Conservation (phyloP, 2,329 filamentous ascomycete genomes). For the Onygenales sp. region DNA sequence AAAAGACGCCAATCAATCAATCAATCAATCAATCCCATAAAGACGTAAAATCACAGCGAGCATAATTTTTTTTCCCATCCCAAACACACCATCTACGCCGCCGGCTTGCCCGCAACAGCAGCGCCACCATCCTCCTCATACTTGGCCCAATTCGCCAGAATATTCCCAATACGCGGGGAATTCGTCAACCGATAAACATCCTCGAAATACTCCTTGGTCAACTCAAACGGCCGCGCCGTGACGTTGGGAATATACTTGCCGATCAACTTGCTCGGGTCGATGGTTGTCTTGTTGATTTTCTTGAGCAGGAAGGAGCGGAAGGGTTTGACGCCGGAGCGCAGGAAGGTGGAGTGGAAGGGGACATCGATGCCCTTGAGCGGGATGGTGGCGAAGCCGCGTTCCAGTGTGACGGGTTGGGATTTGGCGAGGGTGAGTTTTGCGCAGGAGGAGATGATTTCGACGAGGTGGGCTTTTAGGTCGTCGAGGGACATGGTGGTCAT, state of each 20-base stretch:
- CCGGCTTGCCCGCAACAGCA: no score
- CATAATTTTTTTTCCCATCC: no score
- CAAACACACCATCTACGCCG: no score
- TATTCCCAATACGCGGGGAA: conserved; percentile 46
- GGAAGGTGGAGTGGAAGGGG: conserved; percentile 97
- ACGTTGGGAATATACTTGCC: conserved; percentile 99
- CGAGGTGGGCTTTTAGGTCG: conserved; percentile 80
- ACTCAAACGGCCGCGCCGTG: conserved; percentile 86
- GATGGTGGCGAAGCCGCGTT: conserved; percentile 94
- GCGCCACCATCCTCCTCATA: conserved; percentile 39
- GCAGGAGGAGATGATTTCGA: conserved; percentile 83
- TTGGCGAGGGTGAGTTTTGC: conserved; percentile 82
- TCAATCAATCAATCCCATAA: no score
- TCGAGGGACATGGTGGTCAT: conserved; percentile 80
- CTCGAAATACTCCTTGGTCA: conserved; percentile 99
- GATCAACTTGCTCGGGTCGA: conserved; percentile 91
- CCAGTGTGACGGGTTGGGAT: conserved; percentile 75
- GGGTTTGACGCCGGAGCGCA: conserved; percentile 95
- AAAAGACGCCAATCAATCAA: no score
- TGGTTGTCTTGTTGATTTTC: conserved; percentile 99
- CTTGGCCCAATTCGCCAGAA: conserved; percentile 76
- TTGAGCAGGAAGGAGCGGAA: conserved; percentile 97
- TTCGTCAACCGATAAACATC: conserved; percentile 95
- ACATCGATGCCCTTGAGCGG: conserved; percentile 96
- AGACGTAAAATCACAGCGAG: no score